Base-by-base conservation (phyloP, 2,329 filamentous ascomycete genomes). In the Cladosporium velox region DNA sequence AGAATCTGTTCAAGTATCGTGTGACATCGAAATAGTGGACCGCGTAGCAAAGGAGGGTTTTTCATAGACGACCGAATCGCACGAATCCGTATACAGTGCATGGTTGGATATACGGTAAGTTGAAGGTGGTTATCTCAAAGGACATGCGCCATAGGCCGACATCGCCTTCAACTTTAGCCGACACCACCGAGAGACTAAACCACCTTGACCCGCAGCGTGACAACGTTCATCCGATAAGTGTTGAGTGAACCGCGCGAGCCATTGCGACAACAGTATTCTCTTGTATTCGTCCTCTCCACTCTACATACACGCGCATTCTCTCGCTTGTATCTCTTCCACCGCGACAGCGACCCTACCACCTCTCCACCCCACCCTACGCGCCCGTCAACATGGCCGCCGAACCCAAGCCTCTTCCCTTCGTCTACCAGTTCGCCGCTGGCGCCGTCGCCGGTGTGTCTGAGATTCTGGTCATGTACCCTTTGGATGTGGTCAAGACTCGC, bases 401-500 rank as follows among this genome's bases (percentile, higher is more conserved):
- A 34, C 80, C 89, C 71, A 90, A 92, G 82, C 92, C 93, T 67
- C 88, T 97, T 73, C 92, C 92, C 67, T 97, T 97, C 82, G 80
- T 88, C 73, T 97, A 97, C 88, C 93, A 97, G 84, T 97, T 98
- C 85, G 91, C 89, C 79, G 93, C 94, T 77, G 93, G 93, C 89
- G 95, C 95, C 78, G 91, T 99, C 78, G 95, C 95, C 77, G 95
- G 95, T 85, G 93, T 99, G 71, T 98, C 94, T 74, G 95, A 99
- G 73, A 73, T 76, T 64, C 67, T 78, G 70, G 71, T 72, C 78
- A 97, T 93, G 95, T 99, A 99, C 84, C 95, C 95, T 72, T 86
- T 99, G 79, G 95, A 99, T 79, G 95, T 99, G 67, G 92, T 98
- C 80, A 98, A 98, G 87, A 98, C 95, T 71, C 87, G 94, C 90